Evolutionary conservation across 83 land plant genomes (phyloP).

Genomic region (Larix sibirica): DNA sequence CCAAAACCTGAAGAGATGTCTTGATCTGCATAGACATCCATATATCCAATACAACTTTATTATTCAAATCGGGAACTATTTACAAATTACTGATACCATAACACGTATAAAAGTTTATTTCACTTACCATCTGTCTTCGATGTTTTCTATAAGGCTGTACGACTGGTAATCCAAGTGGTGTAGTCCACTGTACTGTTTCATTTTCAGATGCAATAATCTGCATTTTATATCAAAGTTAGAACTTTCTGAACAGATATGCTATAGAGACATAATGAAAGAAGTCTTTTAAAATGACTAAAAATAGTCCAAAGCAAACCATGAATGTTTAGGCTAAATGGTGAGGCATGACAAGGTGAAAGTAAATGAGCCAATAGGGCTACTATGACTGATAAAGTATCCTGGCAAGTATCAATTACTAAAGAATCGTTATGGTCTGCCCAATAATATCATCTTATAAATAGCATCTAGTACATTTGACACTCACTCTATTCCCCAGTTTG

Average conservation of each 20-base stretch:
- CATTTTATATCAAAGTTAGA: background rate
- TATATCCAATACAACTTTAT: background rate
- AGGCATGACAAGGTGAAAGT: no score
- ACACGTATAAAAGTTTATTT: background rate
- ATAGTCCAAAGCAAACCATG: background rate
- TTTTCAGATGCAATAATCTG: conserved; percentile 92
- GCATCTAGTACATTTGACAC: no score
- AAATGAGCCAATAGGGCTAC: no score
- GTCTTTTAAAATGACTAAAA: background rate
- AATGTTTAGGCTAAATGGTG: no score
- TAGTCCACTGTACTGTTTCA: conserved; percentile 84
- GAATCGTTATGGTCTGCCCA: no score
- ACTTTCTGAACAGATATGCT: background rate
- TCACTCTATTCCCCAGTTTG: no score
- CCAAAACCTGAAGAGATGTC: conserved; percentile 85
- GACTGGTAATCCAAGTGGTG: conserved; percentile 96
- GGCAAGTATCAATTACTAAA: no score
- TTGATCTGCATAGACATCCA: conserved; percentile 59
- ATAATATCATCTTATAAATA: no score
- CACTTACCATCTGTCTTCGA: conserved; percentile 51
- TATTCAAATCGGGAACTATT: background rate
- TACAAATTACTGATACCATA: background rate
- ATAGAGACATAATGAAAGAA: background rate
- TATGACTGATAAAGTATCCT: no score
- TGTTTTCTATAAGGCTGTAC: conserved; percentile 90